A percentile compares a stretch with the other conserved stretches of the same genome.
Evolutionary conservation across 1,139 yeast species (phyloP).

Genomic region (Saccharomyces uvarum): DNA sequence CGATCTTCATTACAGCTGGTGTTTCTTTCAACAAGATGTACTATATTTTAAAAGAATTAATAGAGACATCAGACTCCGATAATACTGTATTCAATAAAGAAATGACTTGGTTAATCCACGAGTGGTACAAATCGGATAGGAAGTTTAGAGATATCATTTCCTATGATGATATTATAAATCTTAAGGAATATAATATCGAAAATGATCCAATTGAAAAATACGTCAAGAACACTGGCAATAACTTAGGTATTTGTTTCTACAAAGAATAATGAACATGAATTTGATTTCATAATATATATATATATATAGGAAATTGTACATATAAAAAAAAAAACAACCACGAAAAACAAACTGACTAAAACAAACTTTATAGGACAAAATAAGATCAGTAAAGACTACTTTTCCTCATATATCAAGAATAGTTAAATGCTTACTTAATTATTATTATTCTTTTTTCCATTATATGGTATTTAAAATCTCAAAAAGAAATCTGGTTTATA

Average conservation of each 20-base stretch:
- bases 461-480: not conserved
- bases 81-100: conserved; percentile 42
- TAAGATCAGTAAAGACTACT: not conserved
- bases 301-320: not conserved
- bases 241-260: conserved; percentile 9
- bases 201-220: conserved; percentile 31
- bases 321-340: not conserved
- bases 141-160: conserved; percentile 49
- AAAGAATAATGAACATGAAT: not conserved
- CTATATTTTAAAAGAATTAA: conserved; percentile 55
- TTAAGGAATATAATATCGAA: conserved; percentile 25
- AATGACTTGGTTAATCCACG: conserved; percentile 54
- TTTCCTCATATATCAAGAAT: not conserved
- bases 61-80: conserved; percentile 55
- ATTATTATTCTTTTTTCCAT: not conserved
- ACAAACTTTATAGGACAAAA: not conserved
- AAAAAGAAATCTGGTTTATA: not conserved
- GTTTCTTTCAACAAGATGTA: conserved; percentile 64
- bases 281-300: not conserved
- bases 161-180: conserved; percentile 23
- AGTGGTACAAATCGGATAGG: conserved; percentile 60
- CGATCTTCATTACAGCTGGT: conserved; percentile 71
- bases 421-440: not conserved
- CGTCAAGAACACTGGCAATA: conserved; percentile 27
- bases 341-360: not conserved